Base-by-base conservation (phyloP, 1,139 yeast species). In the Candida labiduridarum region DNA sequence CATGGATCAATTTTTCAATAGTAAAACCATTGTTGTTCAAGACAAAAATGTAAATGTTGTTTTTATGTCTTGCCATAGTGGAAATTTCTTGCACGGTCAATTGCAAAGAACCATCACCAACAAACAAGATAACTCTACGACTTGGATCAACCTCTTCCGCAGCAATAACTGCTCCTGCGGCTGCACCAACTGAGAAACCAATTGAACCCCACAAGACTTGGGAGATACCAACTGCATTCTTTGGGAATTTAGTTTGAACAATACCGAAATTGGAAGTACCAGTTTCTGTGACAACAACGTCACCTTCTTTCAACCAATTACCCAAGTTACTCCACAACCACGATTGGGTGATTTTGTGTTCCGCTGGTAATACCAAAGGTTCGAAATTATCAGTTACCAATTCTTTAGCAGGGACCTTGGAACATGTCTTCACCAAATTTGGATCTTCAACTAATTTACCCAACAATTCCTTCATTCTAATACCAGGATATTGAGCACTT, bases 201-300 rank as follows among this genome's bases (percentile, higher is more conserved):
- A 89, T 88, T 44, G 96, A 87, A 53, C 96, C 96, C 92, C 95
- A 89, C 64, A 89, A 77, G 45, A 88, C 95, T 73, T 89, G 96
- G 48, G 95, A 87, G 57, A 89, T 89, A 64, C 96, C 96, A 57
- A 81, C 71, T 44, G 85, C 78, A 66, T 85, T 73, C 63, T 79
- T 73, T 56, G 96, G 96, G 84, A 87, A 89, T 64, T 82, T 82
- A 44, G 94, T 79, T 65, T 85, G 88, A 59, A 86, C 81, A 59
- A 89, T 84, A 73, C 96, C 96, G 65, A 89, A 89, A 40, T 95
- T 89, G 36, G 96, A 85, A 42, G 96, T 89, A 72, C 96, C 96
- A 45, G 96, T 89, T 69, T 89, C 96, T 52, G 94, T 84, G 60
- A 89, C 78, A 59, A 89, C 81, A 54, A 89, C 79, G 71, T 89